Base-by-base conservation (phyloP, 495 filamentous ascomycete species). In the Cryomyces minteri region DNA sequence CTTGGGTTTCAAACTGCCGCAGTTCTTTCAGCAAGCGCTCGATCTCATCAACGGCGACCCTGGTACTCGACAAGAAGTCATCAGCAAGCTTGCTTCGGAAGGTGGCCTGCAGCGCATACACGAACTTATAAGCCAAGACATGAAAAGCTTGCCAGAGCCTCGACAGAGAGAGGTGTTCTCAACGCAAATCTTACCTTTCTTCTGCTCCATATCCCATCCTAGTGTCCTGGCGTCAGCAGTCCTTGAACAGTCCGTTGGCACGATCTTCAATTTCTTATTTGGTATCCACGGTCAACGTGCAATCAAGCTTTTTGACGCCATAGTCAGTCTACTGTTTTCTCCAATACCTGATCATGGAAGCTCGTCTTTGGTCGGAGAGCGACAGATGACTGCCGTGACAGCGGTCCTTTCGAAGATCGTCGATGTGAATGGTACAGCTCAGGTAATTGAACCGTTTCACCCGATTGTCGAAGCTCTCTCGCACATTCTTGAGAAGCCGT, bases 221-320 rank as follows among this genome's bases (percentile, higher is more conserved):
- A 60, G 70, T 25, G 65, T 79, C 5, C 50, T 71, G 11, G 57
- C 62, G 5, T 79, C 76, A 0, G 52, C 72, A 31, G 58, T 76
- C 2, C 53, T 79, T 5, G 74, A 79, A 48, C 64, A 61, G 33
- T 54, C 66, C 5, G 62, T 79, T 32, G 69, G 59, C 18, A 75
- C 67, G 3, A 74, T 80, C 32, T 76, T 70, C 55, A 75, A 67
- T 44, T 65, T 67, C 49, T 50, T 80, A n/a, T 76, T 63, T 47
- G 73, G 76, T 18, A 51, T 58, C 10, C 54, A 47, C 41, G 74
- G 76, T 14, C 57, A 56, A 9, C 61, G 71, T 29, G 67, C 60
- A 5, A 51, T 69, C 25, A 42, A 37, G 4, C 54, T 75, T 38
- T 70, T 75, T 42, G 46, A 43, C 2, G 57, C 41, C 36, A 47